phyloP scores from a whole-genome alignment of 352 stramenopile species.

The Globisporangium recalcitrans region DNA sequence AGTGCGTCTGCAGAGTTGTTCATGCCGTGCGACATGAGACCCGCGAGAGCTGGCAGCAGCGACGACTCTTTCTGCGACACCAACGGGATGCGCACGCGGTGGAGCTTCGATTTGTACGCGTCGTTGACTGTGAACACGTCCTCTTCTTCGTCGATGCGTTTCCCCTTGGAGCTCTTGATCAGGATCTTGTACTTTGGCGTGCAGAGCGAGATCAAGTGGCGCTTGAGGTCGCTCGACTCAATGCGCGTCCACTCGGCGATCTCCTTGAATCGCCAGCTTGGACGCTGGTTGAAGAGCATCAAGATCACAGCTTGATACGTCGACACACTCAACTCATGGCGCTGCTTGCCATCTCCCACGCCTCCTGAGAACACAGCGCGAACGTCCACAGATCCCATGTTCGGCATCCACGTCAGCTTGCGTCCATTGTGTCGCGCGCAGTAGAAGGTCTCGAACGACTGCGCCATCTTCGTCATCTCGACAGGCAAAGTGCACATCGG shows the following conservation, averaged over 20 bases:
- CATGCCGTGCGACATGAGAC: slow-evolving; percentile 23
- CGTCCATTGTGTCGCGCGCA: slow-evolving; percentile 91
- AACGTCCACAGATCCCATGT: slow-evolving; percentile 90
- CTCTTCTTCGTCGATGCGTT: slow-evolving; percentile 92
- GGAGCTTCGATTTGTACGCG: slow-evolving; percentile 93
- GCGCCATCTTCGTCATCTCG: slow-evolving; percentile 70
- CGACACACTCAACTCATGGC: slow-evolving; percentile 95
- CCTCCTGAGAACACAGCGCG: slow-evolving; percentile 84
- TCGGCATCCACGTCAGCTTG: slow-evolving; percentile 95
- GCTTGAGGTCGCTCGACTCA: slow-evolving; percentile 80
- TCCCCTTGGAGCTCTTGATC: slow-evolving; percentile 96
- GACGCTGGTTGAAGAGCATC: slow-evolving; percentile 94
- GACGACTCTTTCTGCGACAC: slow-evolving; percentile 82
- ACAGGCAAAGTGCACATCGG: slow-evolving; percentile 80
- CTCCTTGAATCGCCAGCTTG: slow-evolving; percentile 77
- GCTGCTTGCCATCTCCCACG: slow-evolving; percentile 44
- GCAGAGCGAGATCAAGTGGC: slow-evolving; percentile 96
- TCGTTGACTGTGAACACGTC: slow-evolving; percentile 94
- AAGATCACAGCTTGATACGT: slow-evolving; percentile 99
- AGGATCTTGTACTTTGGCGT: slow-evolving; percentile 97
- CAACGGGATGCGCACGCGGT: slow-evolving; percentile 77
- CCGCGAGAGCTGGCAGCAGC: slow-evolving; percentile 33
- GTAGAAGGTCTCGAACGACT: slow-evolving; percentile 94
- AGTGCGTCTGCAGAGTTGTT: slow-evolving; percentile 65
- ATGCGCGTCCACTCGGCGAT: slow-evolving; percentile 91